Conservation (phyloP, 768 basidiomycete genomes). For the Filobasidium wieringae region DNA sequence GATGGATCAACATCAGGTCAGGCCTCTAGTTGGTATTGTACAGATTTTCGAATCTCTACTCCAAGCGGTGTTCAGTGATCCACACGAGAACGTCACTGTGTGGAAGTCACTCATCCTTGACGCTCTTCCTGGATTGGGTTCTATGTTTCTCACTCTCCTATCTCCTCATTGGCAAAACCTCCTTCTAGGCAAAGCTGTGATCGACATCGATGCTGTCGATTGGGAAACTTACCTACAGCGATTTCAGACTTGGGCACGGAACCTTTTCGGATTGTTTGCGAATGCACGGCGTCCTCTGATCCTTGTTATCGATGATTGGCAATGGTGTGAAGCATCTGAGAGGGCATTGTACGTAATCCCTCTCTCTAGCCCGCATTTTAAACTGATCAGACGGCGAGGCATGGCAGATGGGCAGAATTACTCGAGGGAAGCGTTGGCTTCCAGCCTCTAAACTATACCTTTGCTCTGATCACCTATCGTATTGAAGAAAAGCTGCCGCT, state of each 20-base stretch:
- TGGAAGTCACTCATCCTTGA: constrained; percentile 23
- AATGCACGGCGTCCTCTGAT: constrained; percentile 17
- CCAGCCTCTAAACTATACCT: constrained; percentile 15
- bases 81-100: constrained; percentile 19
- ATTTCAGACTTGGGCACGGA: constrained; percentile 8
- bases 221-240: constrained; percentile 8
- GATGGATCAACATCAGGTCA: constrained; percentile 54
- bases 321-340: constrained; percentile 21
- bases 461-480: constrained; percentile 20
- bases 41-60: constrained; percentile 28
- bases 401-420: constrained; percentile 1
- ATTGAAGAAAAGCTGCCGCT: constrained; percentile 5
- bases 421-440: no score
- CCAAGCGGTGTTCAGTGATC: constrained; percentile 26
- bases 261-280: constrained; percentile 23
- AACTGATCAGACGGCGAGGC: constrained; percentile 11
- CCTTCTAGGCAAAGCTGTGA: constrained; percentile 5
- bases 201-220: not conserved
- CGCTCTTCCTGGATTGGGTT: constrained; percentile 19
- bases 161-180: constrained; percentile 17
- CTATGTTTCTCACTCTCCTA: constrained; percentile 22
- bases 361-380: no score
- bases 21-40: constrained; percentile 44
- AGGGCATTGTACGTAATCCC: no score
- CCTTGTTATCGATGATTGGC: constrained; percentile 26